phyloP scores from a whole-genome alignment of 2,329 filamentous ascomycete species.

The Calonectria pseudoreteaudii region DNA sequence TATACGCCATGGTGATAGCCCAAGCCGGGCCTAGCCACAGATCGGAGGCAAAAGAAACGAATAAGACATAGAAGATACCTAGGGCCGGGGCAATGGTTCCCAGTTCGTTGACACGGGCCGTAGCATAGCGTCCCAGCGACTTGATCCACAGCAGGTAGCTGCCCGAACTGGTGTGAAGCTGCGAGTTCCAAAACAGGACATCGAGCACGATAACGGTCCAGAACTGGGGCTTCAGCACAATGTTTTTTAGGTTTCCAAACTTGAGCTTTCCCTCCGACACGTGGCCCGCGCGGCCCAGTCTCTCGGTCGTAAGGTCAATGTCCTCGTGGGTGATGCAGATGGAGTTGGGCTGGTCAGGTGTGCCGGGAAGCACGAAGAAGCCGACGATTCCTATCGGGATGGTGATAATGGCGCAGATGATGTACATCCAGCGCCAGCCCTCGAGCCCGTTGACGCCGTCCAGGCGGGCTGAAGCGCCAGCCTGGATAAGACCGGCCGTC shows the following conservation, averaged over 20 bases:
- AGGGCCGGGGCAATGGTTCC: slow-evolving; percentile 64
- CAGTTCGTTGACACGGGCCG: slow-evolving; percentile 61
- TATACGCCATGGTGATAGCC: slow-evolving; percentile 64
- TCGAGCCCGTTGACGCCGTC: slow-evolving; percentile 58
- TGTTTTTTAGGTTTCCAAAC: slow-evolving; percentile 42
- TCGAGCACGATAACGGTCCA: slow-evolving; percentile 64
- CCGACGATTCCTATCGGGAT: slow-evolving; percentile 65
- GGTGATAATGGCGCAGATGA: slow-evolving; percentile 65
- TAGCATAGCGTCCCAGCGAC: slow-evolving; percentile 60
- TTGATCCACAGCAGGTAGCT: slow-evolving; percentile 70
- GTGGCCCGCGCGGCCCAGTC: slow-evolving; percentile 59
- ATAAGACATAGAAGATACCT: slow-evolving; percentile 67
- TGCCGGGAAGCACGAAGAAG: slow-evolving; percentile 63
- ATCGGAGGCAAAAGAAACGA: slow-evolving; percentile 67
- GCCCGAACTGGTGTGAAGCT: slow-evolving; percentile 58
- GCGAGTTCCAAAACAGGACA: slow-evolving; percentile 68
- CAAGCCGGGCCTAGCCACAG: slow-evolving; percentile 63
- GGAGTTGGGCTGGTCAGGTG: slow-evolving; percentile 58
- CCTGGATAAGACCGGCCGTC: slow-evolving; percentile 63
- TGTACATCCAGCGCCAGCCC: slow-evolving; percentile 69
- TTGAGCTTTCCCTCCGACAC: slow-evolving; percentile 50
- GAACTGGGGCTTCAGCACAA: slow-evolving; percentile 58
- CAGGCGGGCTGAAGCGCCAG: slow-evolving; percentile 53
- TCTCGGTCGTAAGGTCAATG: slow-evolving; percentile 55
- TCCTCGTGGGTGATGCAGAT: slow-evolving; percentile 59